phyloP scores from a whole-genome alignment of 2,329 filamentous ascomycete genomes.

The Aureobasidium sp. region DNA sequence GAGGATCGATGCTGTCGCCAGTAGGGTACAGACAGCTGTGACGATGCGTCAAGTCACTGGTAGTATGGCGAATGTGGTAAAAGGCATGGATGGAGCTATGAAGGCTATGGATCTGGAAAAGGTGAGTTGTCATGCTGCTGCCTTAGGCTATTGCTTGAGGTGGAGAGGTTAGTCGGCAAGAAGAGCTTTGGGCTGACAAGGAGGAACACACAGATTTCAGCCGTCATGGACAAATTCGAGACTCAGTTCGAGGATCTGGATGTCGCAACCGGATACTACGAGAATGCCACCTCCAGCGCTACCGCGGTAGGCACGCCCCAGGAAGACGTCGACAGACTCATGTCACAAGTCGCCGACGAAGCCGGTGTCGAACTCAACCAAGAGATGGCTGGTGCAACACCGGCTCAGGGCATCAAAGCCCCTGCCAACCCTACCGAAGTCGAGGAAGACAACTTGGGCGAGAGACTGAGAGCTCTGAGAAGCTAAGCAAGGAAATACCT shows the following conservation, averaged over 20 bases:
- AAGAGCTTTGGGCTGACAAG: not conserved
- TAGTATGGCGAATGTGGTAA: slow-evolving; percentile 54
- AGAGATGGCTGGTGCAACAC: slow-evolving; percentile 56
- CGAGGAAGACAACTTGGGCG: slow-evolving; percentile 65
- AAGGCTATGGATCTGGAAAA: slow-evolving; percentile 56
- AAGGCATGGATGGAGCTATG: slow-evolving; percentile 54
- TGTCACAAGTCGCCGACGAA: slow-evolving; percentile 80
- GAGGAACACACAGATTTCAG: slow-evolving; percentile 42
- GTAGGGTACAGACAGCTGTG: slow-evolving; percentile 49
- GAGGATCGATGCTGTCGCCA: slow-evolving; percentile 43
- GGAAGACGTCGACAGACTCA: slow-evolving; percentile 77
- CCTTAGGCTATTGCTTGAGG: not conserved
- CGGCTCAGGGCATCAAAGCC: slow-evolving; percentile 41
- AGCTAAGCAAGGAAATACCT: slow-evolving; percentile 19
- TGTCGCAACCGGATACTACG: slow-evolving; percentile 59
- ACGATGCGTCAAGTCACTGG: slow-evolving; percentile 54
- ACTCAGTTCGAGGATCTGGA: slow-evolving; percentile 45
- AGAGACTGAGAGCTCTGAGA: slow-evolving; percentile 47
- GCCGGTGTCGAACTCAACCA: slow-evolving; percentile 73
- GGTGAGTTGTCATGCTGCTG: slow-evolving; percentile 28
- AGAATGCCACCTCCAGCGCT: slow-evolving; percentile 72
- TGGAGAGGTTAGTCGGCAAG: not conserved
- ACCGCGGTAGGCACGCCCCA: slow-evolving; percentile 67
- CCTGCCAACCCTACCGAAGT: slow-evolving; percentile 60
- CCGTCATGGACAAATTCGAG: slow-evolving; percentile 59